Evolutionary conservation across 2,329 filamentous ascomycete genomes (phyloP).

Genomic region (Hirsutella thompsonii): DNA sequence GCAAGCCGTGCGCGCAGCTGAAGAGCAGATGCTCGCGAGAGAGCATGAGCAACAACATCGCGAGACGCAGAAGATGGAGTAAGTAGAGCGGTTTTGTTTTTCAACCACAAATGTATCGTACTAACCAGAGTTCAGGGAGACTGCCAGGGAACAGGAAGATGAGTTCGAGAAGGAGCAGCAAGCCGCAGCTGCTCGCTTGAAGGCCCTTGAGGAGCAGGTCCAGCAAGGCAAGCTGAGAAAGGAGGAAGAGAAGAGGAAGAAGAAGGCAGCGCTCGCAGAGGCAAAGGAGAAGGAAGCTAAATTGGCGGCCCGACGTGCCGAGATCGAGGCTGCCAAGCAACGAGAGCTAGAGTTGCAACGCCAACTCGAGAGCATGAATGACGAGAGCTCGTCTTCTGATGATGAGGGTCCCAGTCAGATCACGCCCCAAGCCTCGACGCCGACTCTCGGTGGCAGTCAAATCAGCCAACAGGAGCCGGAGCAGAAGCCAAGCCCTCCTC

Average conservation of each 20-base stretch:
- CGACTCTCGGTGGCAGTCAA: constrained; percentile 38
- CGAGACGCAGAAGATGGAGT: constrained; percentile 70
- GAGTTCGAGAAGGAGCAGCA: constrained; percentile 71
- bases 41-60: constrained; percentile 67
- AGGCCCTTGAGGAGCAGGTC: constrained; percentile 86
- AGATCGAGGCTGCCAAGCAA: constrained; percentile 84
- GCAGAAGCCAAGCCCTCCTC: constrained; percentile 35
- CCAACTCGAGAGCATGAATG: constrained; percentile 65
- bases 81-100: constrained; percentile 35
- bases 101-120: too few relatives aligned
- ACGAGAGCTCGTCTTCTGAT: constrained; percentile 63
- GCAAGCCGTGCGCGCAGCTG: constrained; percentile 41
- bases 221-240: constrained; percentile 89
- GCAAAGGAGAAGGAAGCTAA: constrained; percentile 80
- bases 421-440: constrained; percentile 46
- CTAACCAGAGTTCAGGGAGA: constrained; percentile 39
- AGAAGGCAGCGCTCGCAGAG: constrained; percentile 77
- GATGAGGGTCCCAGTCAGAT: constrained; percentile 67
- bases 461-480: constrained; percentile 41
- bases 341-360: constrained; percentile 80
- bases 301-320: constrained; percentile 72
- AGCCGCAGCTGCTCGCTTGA: constrained; percentile 70
- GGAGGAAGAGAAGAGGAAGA: constrained; percentile 86
- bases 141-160: constrained; percentile 62
- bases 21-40: constrained; percentile 51